Percentiles rank a stretch among this genome's conserved stretches.
Conservation (phyloP, 257 asterid genomes). For the Catharanthus roseus region DNA sequence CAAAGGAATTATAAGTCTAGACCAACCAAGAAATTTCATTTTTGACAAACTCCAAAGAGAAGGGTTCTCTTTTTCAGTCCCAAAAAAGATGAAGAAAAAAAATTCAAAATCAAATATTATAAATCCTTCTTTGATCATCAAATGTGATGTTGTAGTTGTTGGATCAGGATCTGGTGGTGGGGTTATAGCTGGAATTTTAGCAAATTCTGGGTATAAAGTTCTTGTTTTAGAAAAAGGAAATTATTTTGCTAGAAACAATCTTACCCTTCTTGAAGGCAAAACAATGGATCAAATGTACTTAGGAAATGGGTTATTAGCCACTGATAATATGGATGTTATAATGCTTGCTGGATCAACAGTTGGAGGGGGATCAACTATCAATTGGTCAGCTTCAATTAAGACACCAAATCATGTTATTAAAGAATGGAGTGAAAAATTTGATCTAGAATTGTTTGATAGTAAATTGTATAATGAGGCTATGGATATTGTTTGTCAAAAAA, state of each 20-base stretch:
- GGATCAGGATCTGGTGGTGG: conserved; percentile 98
- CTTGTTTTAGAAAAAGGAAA: conserved; percentile 76
- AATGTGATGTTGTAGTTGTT: conserved; percentile 70
- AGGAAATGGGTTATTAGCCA: conserved; percentile 45
- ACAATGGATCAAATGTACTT: conserved; percentile 79
- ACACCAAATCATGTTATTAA: conserved; percentile 61
- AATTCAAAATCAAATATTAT: conserved; percentile 4
- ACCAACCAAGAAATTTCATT: conserved; percentile 23
- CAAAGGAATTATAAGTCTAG: conserved; percentile 40
- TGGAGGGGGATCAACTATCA: conserved; percentile 81
- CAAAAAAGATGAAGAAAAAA: conserved; percentile 2
- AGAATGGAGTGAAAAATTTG: conserved; percentile 56
- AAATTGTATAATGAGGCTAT: conserved; percentile 41
- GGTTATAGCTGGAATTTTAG: conserved; percentile 73
- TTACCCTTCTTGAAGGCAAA: conserved; percentile 63
- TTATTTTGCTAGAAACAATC: conserved; percentile 42
- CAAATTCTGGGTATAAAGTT: conserved; percentile 72
- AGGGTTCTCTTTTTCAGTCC: conserved; percentile 44
- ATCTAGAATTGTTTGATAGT: conserved; percentile 43
- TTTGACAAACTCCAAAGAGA: conserved; percentile 24
- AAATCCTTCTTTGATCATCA: conserved; percentile 35
- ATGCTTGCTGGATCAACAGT: conserved; percentile 82
- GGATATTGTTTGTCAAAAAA: conserved; percentile 58
- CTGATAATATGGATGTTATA: conserved; percentile 42
- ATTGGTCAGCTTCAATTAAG: conserved; percentile 78